These are phyloP conservation scores for Volvox carteri DNA, from an alignment of 163 green algal genomes.

Conservation along the genomic window DNA sequence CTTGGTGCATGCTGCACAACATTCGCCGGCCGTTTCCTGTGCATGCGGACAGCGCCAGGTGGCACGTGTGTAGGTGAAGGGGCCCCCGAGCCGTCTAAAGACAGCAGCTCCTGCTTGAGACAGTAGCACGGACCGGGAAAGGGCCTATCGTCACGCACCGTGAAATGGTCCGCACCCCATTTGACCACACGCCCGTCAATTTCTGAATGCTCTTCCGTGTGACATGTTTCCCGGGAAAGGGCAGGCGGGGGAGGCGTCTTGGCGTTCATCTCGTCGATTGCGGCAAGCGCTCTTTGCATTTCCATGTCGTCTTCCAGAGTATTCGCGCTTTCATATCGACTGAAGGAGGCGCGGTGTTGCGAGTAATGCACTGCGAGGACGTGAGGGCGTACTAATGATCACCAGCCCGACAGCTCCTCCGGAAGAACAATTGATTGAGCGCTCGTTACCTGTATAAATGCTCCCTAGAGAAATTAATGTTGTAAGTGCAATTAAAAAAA, in stretches of 20 bases:
- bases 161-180: conserved; percentile 51
- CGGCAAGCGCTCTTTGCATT: conserved; percentile 40
- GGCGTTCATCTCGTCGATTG: conserved; percentile 53
- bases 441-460: conserved; percentile 14
- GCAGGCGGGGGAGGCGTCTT: conserved; percentile 37
- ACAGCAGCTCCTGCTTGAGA: no score
- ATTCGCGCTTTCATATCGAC: conserved; percentile 35
- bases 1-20: conserved; percentile 41
- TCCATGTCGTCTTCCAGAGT: conserved; percentile 49
- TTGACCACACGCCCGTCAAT: conserved; percentile 50
- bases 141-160: no score
- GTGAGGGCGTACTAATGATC: background rate
- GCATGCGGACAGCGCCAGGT: background rate
- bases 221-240: conserved; percentile 22
- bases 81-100: no score
- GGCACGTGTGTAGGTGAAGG: background rate
- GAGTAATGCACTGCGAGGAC: conserved; percentile 41
- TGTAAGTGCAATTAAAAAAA: conserved; percentile 12
- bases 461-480: conserved; percentile 23
- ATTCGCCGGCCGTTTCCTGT: conserved; percentile 41
- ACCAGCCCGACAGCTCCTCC: background rate
- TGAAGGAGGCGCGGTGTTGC: background rate
- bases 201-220: conserved; percentile 49
- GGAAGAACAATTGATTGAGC: background rate
- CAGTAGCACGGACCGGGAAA: no score